Conservation (phyloP, 495 filamentous ascomycete species). For the Glonium stellatum region DNA sequence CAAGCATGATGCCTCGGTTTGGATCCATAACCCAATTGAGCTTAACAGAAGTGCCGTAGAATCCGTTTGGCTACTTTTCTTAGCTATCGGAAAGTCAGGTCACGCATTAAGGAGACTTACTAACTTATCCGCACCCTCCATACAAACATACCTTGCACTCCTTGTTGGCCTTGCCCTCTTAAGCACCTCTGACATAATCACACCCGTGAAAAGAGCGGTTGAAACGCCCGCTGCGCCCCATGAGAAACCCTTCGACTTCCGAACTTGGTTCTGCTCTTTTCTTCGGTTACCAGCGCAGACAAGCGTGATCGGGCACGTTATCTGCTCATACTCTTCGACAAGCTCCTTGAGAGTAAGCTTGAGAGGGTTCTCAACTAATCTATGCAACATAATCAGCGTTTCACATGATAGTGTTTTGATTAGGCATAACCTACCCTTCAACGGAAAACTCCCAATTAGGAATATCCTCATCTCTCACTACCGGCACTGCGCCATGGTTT, state of each 20-base stretch:
- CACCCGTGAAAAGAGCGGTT: slow-evolving; percentile 85
- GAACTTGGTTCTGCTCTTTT: slow-evolving; percentile 88
- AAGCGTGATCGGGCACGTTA: slow-evolving; percentile 81
- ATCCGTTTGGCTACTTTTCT: slow-evolving; percentile 64
- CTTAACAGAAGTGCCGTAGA: slow-evolving; percentile 84
- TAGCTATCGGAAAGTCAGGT: slow-evolving; percentile 7
- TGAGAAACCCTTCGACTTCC: slow-evolving; percentile 93
- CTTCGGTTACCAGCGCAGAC: slow-evolving; percentile 91
- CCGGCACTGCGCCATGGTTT: slow-evolving; percentile 85
- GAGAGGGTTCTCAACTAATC: slow-evolving; percentile 70
- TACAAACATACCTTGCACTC: slow-evolving; percentile 77
- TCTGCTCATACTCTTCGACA: slow-evolving; percentile 67
- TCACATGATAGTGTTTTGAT: background rate
- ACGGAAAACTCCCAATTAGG: slow-evolving; percentile 79
- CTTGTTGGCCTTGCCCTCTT: slow-evolving; percentile 59
- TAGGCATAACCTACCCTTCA: slow-evolving; percentile 55
- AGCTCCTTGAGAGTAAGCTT: slow-evolving; percentile 68
- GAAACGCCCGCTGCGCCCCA: slow-evolving; percentile 90
- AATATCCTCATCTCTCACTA: slow-evolving; percentile 64
- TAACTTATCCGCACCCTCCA: slow-evolving; percentile 85
- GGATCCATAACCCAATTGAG: slow-evolving; percentile 84
- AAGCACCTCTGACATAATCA: slow-evolving; percentile 67
- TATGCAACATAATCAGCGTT: slow-evolving; percentile 32
- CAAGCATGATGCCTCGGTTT: slow-evolving; percentile 80
- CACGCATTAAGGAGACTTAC: slow-evolving; percentile 35